Conservation (phyloP, 2,329 filamentous ascomycete species). For the Epichloe festucae region DNA sequence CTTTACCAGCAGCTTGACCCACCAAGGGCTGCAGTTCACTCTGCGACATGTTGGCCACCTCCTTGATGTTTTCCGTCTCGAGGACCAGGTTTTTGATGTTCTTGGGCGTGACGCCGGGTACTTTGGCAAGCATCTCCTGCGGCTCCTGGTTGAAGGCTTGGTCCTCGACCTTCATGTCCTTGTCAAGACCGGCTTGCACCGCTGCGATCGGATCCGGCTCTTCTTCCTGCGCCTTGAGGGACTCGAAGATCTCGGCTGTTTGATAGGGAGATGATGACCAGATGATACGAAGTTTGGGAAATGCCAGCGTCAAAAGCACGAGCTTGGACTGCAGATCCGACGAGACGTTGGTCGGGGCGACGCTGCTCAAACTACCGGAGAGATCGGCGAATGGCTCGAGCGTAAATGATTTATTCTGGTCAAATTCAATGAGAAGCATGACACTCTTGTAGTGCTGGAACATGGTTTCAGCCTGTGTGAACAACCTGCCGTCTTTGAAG, state of each 20-base stretch:
- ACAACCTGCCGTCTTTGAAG: constrained; percentile 82
- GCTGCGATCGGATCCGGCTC: constrained; percentile 87
- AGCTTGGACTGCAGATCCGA: constrained; percentile 84
- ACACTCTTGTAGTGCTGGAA: constrained; percentile 80
- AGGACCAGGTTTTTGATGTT: constrained; percentile 61
- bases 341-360: constrained; percentile 42
- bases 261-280: constrained; percentile 92
- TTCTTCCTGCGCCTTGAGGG: constrained; percentile 75
- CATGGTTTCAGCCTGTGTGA: constrained; percentile 88
- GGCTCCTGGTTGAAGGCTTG: constrained; percentile 72
- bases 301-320: constrained; percentile 82
- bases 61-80: constrained; percentile 61
- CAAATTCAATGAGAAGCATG: constrained; percentile 94
- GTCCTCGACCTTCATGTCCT: constrained; percentile 43
- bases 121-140: constrained; percentile 76
- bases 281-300: constrained; percentile 78
- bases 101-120: constrained; percentile 75
- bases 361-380: constrained; percentile 46
- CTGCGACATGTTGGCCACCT: constrained; percentile 76
- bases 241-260: constrained; percentile 92
- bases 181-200: constrained; percentile 62
- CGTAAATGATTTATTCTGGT: constrained; percentile 93
- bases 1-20: constrained; percentile 59
- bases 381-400: constrained; percentile 68
- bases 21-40: constrained; percentile 61